Base-by-base conservation (phyloP, 192 early-diverging fungal genomes). In the Jimgerdemannia lactiflua region DNA sequence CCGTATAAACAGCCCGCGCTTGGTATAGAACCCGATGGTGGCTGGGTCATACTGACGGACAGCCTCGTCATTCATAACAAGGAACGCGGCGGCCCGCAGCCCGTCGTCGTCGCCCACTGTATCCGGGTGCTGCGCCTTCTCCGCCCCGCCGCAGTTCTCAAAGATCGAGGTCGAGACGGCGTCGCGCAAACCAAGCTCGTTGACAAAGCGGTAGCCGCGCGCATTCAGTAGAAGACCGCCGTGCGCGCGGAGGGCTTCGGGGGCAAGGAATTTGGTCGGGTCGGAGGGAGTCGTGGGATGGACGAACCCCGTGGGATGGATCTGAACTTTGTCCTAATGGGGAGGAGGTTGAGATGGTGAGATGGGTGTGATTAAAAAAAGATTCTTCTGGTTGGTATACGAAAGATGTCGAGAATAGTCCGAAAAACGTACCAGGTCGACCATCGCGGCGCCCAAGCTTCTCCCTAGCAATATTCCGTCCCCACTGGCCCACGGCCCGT, bases 261-360 rank as follows among this genome's bases (percentile, higher is more conserved):
- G 92, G 7, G 94, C 94, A 44, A 95, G 77, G 77, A 95, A 92
- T 85, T 93, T 94, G 71, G 92, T 89, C 39, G 89, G 83, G 39
- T 87, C 91, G 29, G n/a, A n/a, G n/a, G n/a, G n/a, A n/a, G n/a
- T n/a, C n/a, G n/a, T n/a, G n/a, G n/a, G n/a, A n/a, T n/a, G 88
- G 68, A 95, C 90, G 70, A 94, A 88, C 63, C 94, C 94, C 3
- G 94, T 95, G 11, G 94, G 94, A 79, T 95, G 94, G 29, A 95
- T 89, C 83, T 95, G 94, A 40, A 95, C 91, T n/a, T 29, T 29
- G 29, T 29, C 29, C 83, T 93, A 1, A 29, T 29, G 29, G 29
- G 29, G 29, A 29, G 29, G 29, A 29, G 29, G 29, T 29, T 29
- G 29, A 29, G 29, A 29, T 29, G 29, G 29, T 29, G 29, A 0